Base-by-base conservation (phyloP, 2,329 filamentous ascomycete genomes). In the Trichoderma pleuroti region DNA sequence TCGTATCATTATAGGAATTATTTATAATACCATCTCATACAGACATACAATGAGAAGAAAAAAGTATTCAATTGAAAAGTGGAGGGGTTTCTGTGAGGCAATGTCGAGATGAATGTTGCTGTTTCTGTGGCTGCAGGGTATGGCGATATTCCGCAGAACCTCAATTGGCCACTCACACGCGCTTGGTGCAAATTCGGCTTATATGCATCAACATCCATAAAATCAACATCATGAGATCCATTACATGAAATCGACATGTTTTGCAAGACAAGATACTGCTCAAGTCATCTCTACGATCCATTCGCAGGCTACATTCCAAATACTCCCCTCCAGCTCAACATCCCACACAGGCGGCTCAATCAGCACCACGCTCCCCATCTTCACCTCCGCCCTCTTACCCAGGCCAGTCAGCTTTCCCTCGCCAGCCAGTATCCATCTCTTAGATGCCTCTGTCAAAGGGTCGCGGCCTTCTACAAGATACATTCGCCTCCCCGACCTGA, bases 271-370 rank as follows among this genome's bases (percentile, higher is more conserved):
- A 61, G 4, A 0, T 4, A 16, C 16, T 36, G 5, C 21, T 63
- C 36, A 68, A 42, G 26, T 21, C 39, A n/a, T 57, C 49, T 52
- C 72, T 28, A 79, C 74, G 24, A 72, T 74, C 82, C 82, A 83
- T 12, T 83, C 78, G 26, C 82, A 83, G 2, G 77, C 80, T 4
- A 83, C 81, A 18, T 78, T 78, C 81, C 81, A 83, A 24, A 66
- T 61, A 30, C 77, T 71, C 1, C 75, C 80, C 8, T 78, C 76
- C 34, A 83, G 68, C 39, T 77, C 73, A 32, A 82, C 75, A 42
- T 83, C 79, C 82, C 82, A 83, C 14, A 78, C 76, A 18, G 81
- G 81, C 72, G 78, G 77, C 42, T 78, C 77, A n/a, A 82, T 70
- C 16, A 77, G 62, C 12, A 83, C 75, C 57, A 77, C 74, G 62